A percentile compares a stretch with the other conserved stretches of the same genome.
phyloP scores from a whole-genome alignment of 2,329 filamentous ascomycete species.

The Aureobasidium sp. region DNA sequence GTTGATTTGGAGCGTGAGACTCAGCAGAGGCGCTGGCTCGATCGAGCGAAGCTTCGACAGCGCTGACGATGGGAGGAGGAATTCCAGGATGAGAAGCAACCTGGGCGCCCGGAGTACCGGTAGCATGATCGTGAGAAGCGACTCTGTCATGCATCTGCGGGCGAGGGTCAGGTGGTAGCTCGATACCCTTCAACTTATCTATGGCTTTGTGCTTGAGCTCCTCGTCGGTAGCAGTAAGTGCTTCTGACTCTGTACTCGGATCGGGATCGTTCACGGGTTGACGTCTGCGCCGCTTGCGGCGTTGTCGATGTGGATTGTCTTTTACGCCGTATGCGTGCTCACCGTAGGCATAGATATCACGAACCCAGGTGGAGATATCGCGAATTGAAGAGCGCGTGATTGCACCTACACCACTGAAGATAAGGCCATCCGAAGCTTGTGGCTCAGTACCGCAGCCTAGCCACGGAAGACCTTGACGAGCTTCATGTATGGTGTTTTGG shows the following conservation, averaged over 20 bases:
- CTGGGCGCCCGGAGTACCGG: conserved; percentile 13
- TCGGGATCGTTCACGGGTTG: conserved; percentile 21
- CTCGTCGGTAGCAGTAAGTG: not conserved
- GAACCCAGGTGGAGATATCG: conserved; percentile 77
- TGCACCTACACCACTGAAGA: conserved; percentile 75
- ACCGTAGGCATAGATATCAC: conserved; percentile 78
- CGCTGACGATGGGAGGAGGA: conserved; percentile 41
- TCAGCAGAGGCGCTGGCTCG: conserved; percentile 35
- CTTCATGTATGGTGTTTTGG: conserved; percentile 19
- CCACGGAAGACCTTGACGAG: conserved; percentile 47
- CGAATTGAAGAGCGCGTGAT: conserved; percentile 65
- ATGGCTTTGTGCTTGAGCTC: not conserved
- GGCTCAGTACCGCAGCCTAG: conserved; percentile 64
- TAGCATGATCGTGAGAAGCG: conserved; percentile 24
- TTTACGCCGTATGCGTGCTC: conserved; percentile 77
- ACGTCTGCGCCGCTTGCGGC: conserved; percentile 41
- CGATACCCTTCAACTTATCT: not conserved
- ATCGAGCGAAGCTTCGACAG: conserved; percentile 38
- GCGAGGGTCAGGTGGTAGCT: conserved; percentile 17
- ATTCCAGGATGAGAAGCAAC: conserved; percentile 31
- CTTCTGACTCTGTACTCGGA: not conserved
- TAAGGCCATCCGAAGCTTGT: conserved; percentile 67
- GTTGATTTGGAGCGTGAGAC: conserved; percentile 19
- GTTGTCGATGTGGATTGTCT: conserved; percentile 65
- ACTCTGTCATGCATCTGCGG: conserved; percentile 23